phyloP scores from a whole-genome alignment of 371 early-diverging fungal species.

The Fennellomyces sp. region DNA sequence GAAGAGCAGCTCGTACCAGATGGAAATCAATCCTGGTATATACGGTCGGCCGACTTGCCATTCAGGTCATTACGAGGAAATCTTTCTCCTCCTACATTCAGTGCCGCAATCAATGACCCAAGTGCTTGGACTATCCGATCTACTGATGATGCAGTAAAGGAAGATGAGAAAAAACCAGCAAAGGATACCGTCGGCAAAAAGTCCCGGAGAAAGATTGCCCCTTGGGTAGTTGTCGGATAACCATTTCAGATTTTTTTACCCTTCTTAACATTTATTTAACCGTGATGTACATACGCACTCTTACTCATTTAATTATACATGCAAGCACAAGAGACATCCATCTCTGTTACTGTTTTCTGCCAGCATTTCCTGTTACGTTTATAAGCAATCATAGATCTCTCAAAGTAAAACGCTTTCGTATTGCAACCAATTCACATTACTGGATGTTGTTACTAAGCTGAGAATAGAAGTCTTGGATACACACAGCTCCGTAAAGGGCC shows the following conservation, averaged over 20 bases:
- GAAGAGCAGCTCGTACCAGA: neutral
- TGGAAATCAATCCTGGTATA: slow-evolving; percentile 1
- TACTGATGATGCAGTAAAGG: neutral
- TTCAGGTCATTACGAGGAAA: slow-evolving; percentile 4
- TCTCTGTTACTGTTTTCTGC: too few relatives aligned
- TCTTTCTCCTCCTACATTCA: neutral
- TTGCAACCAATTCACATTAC: too few relatives aligned
- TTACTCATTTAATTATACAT: neutral
- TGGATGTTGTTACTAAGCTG: too few relatives aligned
- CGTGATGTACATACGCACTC: neutral
- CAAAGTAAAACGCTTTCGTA: too few relatives aligned
- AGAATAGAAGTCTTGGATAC: too few relatives aligned
- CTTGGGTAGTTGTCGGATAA: neutral
- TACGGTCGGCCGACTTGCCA: neutral
- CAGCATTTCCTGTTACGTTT: too few relatives aligned
- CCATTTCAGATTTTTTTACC: neutral
- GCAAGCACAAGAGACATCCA: too few relatives aligned
- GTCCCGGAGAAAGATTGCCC: neutral
- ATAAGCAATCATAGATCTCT: too few relatives aligned
- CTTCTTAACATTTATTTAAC: neutral
- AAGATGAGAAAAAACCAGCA: neutral
- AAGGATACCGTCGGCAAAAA: neutral
- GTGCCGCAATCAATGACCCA: neutral
- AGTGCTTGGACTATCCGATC: slow-evolving; percentile 4
- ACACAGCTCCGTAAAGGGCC: too few relatives aligned